These are phyloP conservation scores for Parietaria judaica DNA, from an alignment of 306 rosid species.

Conservation along the genomic window DNA sequence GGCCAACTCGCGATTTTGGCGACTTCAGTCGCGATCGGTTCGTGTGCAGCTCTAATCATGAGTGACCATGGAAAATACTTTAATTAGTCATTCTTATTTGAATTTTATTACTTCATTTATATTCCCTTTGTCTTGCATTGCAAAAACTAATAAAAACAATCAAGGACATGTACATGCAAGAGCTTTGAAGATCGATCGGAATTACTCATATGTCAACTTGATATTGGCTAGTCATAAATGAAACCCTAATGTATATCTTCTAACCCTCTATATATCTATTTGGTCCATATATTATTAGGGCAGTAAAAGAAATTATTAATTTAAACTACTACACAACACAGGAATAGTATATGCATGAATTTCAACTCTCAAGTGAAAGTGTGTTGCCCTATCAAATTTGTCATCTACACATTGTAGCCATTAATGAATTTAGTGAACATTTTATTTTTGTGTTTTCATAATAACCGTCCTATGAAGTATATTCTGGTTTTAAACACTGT, in stretches of 20 bases:
- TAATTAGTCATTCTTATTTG: background rate
- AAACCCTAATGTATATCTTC: too few relatives aligned
- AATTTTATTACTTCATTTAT: too few relatives aligned
- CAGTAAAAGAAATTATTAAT: too few relatives aligned
- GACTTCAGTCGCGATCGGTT: too few relatives aligned
- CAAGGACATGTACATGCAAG: background rate
- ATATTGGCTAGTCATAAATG: background rate
- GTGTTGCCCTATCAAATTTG: background rate
- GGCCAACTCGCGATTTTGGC: too few relatives aligned
- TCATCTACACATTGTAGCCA: background rate
- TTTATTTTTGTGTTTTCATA: background rate
- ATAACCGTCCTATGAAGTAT: background rate
- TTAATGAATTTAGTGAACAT: background rate
- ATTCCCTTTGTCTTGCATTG: background rate
- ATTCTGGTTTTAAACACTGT: constrained; percentile 13
- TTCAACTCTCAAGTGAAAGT: too few relatives aligned
- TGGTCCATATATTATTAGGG: too few relatives aligned
- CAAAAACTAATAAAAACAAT: background rate
- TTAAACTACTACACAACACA: too few relatives aligned
- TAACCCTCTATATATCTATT: too few relatives aligned
- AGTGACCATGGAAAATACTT: background rate
- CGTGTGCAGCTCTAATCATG: too few relatives aligned
- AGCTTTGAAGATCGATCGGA: background rate
- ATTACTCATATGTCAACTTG: background rate
- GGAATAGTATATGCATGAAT: too few relatives aligned